These are phyloP conservation scores for Exophiala dermatitidis DNA, from an alignment of 2,329 filamentous ascomycete species.

Conservation along the genomic window DNA sequence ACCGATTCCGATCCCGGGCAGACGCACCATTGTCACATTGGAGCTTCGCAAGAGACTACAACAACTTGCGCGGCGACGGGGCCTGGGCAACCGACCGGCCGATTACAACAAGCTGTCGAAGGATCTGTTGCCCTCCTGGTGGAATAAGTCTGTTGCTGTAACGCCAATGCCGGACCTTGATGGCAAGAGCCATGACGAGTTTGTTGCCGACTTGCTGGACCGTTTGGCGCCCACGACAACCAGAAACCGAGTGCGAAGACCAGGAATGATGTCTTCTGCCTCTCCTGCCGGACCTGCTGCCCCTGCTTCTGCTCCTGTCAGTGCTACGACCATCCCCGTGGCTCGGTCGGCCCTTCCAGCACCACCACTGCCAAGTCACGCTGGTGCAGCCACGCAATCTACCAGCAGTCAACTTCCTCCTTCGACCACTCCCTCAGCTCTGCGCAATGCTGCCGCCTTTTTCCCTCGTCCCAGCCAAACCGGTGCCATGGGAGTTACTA, in stretches of 20 bases:
- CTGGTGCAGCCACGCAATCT: not conserved
- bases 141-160: not conserved
- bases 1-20: conserved; percentile 11
- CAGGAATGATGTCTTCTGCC: not conserved
- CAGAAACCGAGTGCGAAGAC: not conserved
- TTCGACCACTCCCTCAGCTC: not conserved
- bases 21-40: conserved; percentile 7
- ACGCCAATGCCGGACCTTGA: conserved; percentile 7
- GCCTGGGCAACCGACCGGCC: conserved; percentile 5
- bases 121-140: conserved; percentile 6
- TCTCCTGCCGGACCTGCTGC: not conserved
- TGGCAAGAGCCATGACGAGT: conserved; percentile 10
- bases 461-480: not conserved
- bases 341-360: too few relatives aligned
- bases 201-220: conserved; percentile 1
- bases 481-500: not conserved
- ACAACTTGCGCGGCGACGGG: conserved; percentile 9
- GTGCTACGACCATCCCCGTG: not conserved
- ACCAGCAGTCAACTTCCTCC: not conserved
- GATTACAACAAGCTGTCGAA: conserved; percentile 3
- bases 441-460: not conserved
- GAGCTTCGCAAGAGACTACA: conserved; percentile 13
- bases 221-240: not conserved
- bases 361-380: too few relatives aligned
- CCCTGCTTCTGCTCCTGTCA: not conserved